phyloP scores from a whole-genome alignment of 208 protist species.

The Acanthamoeba comandoni region DNA sequence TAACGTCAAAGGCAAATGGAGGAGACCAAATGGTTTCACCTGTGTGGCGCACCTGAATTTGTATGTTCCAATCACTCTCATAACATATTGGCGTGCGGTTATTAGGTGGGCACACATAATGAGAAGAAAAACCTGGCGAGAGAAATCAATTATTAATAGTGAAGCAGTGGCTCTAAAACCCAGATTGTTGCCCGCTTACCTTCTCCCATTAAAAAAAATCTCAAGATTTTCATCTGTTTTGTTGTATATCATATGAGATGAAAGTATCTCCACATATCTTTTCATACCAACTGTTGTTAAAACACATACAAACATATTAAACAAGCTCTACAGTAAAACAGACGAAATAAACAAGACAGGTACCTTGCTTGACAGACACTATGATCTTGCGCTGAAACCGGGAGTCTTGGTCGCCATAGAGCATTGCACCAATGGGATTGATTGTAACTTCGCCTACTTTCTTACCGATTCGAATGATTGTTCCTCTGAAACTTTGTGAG shows the following conservation, averaged over 20 bases:
- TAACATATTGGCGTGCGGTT: conserved; percentile 29
- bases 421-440: conserved; percentile 9
- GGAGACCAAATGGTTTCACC: neutral
- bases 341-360: no score
- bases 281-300: conserved; percentile 16
- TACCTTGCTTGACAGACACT: no score
- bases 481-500: no score
- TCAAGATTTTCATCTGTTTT: conserved; percentile 49
- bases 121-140: neutral
- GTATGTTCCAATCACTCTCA: conserved; percentile 18
- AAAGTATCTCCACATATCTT: conserved; percentile 22
- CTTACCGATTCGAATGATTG: no score
- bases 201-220: conserved; percentile 20
- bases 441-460: neutral
- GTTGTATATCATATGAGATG: conserved; percentile 40
- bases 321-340: no score
- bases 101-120: conserved; percentile 10
- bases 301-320: no score
- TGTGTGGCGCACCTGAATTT: conserved; percentile 13
- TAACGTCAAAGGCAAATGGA: conserved; percentile 16
- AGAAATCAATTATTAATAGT: no score
- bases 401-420: no score
- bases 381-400: no score
- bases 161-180: no score
- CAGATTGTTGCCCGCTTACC: neutral